Base-by-base conservation (phyloP, 306 rosid genomes). In the Ormosia emarginata region DNA sequence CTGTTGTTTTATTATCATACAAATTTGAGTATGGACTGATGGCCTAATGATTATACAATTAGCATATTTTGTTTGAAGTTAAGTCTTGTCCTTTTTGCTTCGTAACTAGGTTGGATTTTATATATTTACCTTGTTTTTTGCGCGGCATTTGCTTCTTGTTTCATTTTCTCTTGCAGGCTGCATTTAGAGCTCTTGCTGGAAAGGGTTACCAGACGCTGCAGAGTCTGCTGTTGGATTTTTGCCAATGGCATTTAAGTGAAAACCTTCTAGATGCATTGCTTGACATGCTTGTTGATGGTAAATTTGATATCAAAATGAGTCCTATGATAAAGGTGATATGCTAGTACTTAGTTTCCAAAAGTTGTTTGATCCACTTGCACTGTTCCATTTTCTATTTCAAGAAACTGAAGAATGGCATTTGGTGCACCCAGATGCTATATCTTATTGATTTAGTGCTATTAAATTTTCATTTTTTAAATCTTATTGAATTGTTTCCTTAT, bases 281-380 rank as follows among this genome's bases (percentile, higher is more conserved):
- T 39, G 94, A 93, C 84, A 93, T 95, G 99, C 98, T 95, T 80
- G 92, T 92, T 79, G 99, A 95, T 86, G 98, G 98, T 82, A 93
- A 77, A 82, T 95, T 93, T 85, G 97, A 95, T 64, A 68, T 85
- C 53, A 92, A 90, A 86, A 87, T 65, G 78, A 81, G 90, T 81
- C 92, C 99, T 66, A 86, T 87, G 79, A 93, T 95, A 85, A 94
- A 95, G 99, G 99, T 95, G 80, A 84, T 66, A 59, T 40, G 49
- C 84, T 69, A 68, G 62, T 81, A 80, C 82, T 82, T 61, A 67
- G 47, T 50, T 81, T 85, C 13, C 81, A 65, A 30, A 77, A 17
- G 71, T 81, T 87, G 69, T 52, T 49, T 79, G 40, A 50, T 67
- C 80, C 63, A 8, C 77, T 53, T 34, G 56, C 64, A 70, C 55